Percentiles rank a stretch among this genome's conserved stretches.
Conservation (phyloP, 2,329 filamentous ascomycete genomes). For the Ceratocystis smalleyi region DNA sequence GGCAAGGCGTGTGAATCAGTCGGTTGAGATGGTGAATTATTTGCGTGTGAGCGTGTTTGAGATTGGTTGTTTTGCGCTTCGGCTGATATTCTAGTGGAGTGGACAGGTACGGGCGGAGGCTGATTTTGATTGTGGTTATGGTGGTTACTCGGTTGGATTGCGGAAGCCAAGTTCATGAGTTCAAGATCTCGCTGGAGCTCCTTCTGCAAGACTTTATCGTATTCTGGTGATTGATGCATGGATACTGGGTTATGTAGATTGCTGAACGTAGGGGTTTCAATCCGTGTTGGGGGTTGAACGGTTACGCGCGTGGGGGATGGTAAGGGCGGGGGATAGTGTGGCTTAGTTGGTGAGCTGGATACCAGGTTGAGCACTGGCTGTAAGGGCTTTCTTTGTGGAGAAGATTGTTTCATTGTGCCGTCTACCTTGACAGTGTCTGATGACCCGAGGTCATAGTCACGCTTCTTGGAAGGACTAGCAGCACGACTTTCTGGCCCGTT, state of each 20-base stretch:
- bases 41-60: neutral
- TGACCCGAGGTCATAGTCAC: slow-evolving; percentile 30
- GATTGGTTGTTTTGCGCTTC: slow-evolving; percentile 1
- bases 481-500: slow-evolving; percentile 29
- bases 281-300: slow-evolving; percentile 30
- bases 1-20: neutral
- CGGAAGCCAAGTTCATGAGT: slow-evolving; percentile 35
- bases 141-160: slow-evolving; percentile 20
- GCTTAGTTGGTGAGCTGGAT: slow-evolving; percentile 6
- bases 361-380: slow-evolving; percentile 20
- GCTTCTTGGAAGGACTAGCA: slow-evolving; percentile 36
- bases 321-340: slow-evolving; percentile 16
- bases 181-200: slow-evolving; percentile 49
- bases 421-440: slow-evolving; percentile 40
- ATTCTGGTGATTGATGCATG: slow-evolving; percentile 36
- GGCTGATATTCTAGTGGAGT: slow-evolving; percentile 8
- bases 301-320: slow-evolving; percentile 45
- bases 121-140: neutral
- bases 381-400: slow-evolving; percentile 44
- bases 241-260: neutral
- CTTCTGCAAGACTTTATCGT: slow-evolving; percentile 44
- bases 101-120: slow-evolving; percentile 12
- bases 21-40: neutral
- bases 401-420: slow-evolving; percentile 40
- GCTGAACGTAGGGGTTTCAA: slow-evolving; percentile 14